These are phyloP conservation scores for Brettanomyces nanus DNA, from an alignment of 805 yeast genomes.

Conservation along the genomic window DNA sequence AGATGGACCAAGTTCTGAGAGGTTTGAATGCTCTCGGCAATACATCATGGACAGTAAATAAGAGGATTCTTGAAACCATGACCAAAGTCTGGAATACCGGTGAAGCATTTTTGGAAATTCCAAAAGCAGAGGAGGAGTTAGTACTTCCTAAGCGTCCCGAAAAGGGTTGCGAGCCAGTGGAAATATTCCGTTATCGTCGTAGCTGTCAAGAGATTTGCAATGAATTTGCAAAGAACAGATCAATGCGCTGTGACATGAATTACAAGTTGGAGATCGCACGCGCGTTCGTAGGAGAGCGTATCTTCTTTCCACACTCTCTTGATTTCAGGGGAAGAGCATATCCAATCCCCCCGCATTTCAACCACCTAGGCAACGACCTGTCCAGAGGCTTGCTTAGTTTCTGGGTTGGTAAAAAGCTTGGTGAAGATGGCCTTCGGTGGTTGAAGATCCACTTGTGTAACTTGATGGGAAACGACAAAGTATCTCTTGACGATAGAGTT, in stretches of 20 bases:
- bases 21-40: slow-evolving; percentile 82
- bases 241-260: slow-evolving; percentile 89
- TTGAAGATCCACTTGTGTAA: slow-evolving; percentile 69
- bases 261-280: slow-evolving; percentile 93
- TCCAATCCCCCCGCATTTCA: slow-evolving; percentile 73
- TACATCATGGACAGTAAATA: slow-evolving; percentile 91
- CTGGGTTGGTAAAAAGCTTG: slow-evolving; percentile 70
- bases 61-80: slow-evolving; percentile 56
- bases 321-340: slow-evolving; percentile 84
- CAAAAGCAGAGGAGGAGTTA: slow-evolving; percentile 40
- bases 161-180: slow-evolving; percentile 62
- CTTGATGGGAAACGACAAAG: slow-evolving; percentile 67
- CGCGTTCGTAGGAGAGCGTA: slow-evolving; percentile 74
- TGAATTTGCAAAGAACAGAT: slow-evolving; percentile 60
- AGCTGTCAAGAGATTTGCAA: slow-evolving; percentile 48
- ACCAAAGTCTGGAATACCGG: slow-evolving; percentile 86
- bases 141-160: slow-evolving; percentile 50
- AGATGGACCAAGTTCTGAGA: slow-evolving; percentile 56
- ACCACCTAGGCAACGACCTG: slow-evolving; percentile 74
- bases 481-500: slow-evolving; percentile 56
- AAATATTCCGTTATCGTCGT: slow-evolving; percentile 59
- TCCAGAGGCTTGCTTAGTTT: slow-evolving; percentile 63
- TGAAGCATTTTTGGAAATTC: slow-evolving; percentile 61
- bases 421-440: slow-evolving; percentile 62
- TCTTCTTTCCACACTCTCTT: slow-evolving; percentile 72